These are phyloP conservation scores for Casuarina cunninghamiana DNA, from an alignment of 306 rosid species.

Conservation along the genomic window DNA sequence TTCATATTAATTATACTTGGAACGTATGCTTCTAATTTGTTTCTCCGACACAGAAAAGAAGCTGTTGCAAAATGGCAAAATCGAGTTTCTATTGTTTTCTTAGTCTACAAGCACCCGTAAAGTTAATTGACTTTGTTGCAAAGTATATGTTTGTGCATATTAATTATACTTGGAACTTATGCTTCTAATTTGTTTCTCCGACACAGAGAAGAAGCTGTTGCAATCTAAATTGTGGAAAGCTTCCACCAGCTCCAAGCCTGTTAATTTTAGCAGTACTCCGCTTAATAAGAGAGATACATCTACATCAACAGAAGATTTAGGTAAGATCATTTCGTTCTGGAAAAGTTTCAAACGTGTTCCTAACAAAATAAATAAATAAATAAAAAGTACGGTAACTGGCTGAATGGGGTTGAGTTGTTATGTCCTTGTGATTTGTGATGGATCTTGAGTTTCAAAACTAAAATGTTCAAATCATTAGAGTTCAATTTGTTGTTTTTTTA, in stretches of 20 bases:
- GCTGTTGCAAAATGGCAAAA: no score
- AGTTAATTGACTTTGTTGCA: neutral
- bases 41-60: no score
- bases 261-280: slow-evolving; percentile 42
- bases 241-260: slow-evolving; percentile 52
- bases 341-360: neutral
- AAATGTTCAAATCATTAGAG: neutral
- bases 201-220: slow-evolving; percentile 85
- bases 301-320: slow-evolving; percentile 89
- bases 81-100: neutral
- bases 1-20: no score
- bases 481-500: neutral
- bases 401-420: neutral
- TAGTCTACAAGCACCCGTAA: neutral
- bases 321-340: slow-evolving; percentile 37
- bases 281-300: slow-evolving; percentile 58
- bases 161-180: slow-evolving; percentile 1
- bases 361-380: neutral
- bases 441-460: neutral
- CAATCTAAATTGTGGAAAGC: slow-evolving; percentile 82
- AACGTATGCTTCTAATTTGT: no score
- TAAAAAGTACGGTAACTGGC: neutral
- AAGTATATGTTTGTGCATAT: neutral
- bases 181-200: slow-evolving; percentile 14
- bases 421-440: neutral